Base-by-base conservation (phyloP, 768 basidiomycete genomes). In the Collybiopsis luxurians region DNA sequence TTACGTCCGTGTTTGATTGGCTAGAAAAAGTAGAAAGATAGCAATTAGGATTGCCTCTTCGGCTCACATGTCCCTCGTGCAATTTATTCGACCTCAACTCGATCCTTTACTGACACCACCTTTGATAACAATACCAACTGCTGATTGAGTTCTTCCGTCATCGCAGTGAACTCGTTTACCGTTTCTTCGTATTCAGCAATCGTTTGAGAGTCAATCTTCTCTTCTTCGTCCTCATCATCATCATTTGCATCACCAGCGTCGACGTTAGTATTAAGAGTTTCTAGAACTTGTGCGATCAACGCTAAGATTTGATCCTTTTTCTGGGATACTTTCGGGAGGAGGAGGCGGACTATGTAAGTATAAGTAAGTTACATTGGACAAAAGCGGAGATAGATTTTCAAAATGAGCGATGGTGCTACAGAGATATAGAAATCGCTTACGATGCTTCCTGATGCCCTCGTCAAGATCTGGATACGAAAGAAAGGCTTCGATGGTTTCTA, bases 101-200 rank as follows among this genome's bases (percentile, higher is more conserved):
- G 23, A n/a, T 34, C 13, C 21, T 50, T 28, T 15, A 34, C 31
- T 53, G 19, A 21, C 51, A 39, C 38, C 38, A 39, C 40, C 26
- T 27, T 30, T 5, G 38, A 17, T 9, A 42, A 24, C 38, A 53
- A n/a, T 12, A 23, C 51, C 12, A 53, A 13, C 15, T 53, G 27
- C 13, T 42, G 51, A 40, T 53, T 53, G 21, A 53, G 38, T 27
- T 53, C 51, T 42, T 11, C 24, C 6, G 51, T 53, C 38, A 42
- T 27, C 12, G 31, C 11, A 12, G 51, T 53, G 27, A 53, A 53
- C 9, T 39, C 51, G 21, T 42, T 42, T 13, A 53, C 28, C 15
- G 38, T 53, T 30, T 42, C 34, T 27, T 53, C 51, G 24, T 39
- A 53, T 42, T 24, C 51, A 24, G 26, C 51, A 4, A 40, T 53